A percentile compares a stretch with the other conserved stretches of the same genome.
Conservation (phyloP, 768 basidiomycete genomes). For the Dacryopinax primogenitus region DNA sequence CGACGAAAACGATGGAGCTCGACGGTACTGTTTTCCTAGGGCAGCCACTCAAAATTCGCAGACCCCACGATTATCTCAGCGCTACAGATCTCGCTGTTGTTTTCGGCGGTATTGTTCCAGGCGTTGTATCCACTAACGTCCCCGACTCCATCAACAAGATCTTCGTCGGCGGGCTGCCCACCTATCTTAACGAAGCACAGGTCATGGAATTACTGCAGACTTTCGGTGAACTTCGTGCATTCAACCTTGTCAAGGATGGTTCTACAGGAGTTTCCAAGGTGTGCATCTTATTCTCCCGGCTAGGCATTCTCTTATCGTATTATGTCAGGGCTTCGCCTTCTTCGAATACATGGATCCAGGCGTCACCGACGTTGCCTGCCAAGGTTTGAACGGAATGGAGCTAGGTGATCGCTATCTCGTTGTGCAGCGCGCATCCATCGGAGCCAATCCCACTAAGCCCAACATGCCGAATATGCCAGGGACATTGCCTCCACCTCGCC, state of each 20-base stretch:
- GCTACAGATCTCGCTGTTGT: conserved; percentile 50
- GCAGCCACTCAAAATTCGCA: conserved; percentile 89
- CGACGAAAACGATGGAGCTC: conserved; percentile 91
- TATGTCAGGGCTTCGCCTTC: conserved; percentile 84
- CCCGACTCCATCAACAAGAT: conserved; percentile 97
- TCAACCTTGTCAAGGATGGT: conserved; percentile 95
- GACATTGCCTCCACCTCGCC: conserved; percentile 42
- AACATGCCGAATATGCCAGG: conserved; percentile 41
- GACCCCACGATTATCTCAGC: conserved; percentile 85
- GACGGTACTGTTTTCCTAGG: conserved; percentile 95
- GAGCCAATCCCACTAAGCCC: conserved; percentile 47
- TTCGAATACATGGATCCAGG: conserved; percentile 87
- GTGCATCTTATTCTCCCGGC: conserved; percentile 13
- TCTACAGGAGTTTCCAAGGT: conserved; percentile 82
- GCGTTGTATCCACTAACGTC: conserved; percentile 91
- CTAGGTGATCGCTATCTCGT: conserved; percentile 90
- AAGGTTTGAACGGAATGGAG: conserved; percentile 94
- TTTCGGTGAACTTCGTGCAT: conserved; percentile 93
- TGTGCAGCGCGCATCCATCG: conserved; percentile 92
- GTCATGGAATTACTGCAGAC: conserved; percentile 95
- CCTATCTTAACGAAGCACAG: conserved; percentile 95
- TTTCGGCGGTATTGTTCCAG: conserved; percentile 64
- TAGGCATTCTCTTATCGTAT: neutral
- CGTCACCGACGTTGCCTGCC: conserved; percentile 91
- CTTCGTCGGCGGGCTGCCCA: conserved; percentile 89